These are phyloP conservation scores for Venturia aucupariae DNA, from an alignment of 2,329 filamentous ascomycete genomes.

Conservation along the genomic window DNA sequence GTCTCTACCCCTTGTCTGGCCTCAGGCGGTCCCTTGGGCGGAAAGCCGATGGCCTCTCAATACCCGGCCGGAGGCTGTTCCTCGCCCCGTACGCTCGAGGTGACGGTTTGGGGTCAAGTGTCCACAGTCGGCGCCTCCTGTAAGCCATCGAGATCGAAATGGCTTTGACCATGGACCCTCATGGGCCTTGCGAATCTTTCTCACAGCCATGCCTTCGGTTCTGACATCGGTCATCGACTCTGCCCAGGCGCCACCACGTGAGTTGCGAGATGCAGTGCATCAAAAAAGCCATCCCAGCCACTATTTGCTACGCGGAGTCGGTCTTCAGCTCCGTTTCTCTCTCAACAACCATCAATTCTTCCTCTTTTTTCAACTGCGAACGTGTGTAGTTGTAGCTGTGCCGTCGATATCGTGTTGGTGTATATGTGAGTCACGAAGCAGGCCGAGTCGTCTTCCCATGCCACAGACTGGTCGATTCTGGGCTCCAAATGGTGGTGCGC, in stretches of 20 bases:
- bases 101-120: background rate
- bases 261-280: slow-evolving; percentile 2
- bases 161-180: background rate
- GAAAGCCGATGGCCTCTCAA: slow-evolving; percentile 7
- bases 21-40: background rate
- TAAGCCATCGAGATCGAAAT: slow-evolving; percentile 6
- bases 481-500: background rate
- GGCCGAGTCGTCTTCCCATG: background rate
- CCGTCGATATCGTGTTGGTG: background rate
- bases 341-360: background rate
- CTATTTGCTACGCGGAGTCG: slow-evolving; percentile 5
- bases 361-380: background rate
- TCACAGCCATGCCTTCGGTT: background rate
- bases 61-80: background rate
- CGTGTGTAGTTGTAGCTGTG: background rate
- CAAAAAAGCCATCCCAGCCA: slow-evolving; percentile 3
- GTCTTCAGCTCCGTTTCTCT: slow-evolving; percentile 2
- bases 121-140: background rate
- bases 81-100: slow-evolving; percentile 2
- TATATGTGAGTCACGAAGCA: background rate
- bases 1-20: background rate
- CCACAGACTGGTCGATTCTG: background rate
- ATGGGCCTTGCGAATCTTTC: background rate
- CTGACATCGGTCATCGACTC: background rate
- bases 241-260: slow-evolving; percentile 6